phyloP scores from a whole-genome alignment of 495 filamentous ascomycete genomes.

The Trypethelium eluteriae region DNA sequence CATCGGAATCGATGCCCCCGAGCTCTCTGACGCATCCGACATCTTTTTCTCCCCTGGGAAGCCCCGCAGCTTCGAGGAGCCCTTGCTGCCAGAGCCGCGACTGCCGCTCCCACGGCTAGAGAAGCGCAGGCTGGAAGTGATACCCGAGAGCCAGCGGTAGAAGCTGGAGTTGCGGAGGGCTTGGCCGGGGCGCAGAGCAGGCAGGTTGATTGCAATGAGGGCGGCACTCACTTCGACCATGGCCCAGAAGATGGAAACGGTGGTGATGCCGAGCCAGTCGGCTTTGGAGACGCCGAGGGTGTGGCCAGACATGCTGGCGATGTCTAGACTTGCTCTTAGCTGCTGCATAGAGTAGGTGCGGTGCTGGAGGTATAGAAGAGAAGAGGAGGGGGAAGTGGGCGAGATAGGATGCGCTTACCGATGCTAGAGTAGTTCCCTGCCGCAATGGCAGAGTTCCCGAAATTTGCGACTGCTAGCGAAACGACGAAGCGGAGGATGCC shows the following conservation, averaged over 20 bases:
- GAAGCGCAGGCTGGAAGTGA: not conserved
- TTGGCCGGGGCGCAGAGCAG: not conserved
- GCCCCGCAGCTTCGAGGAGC: not conserved
- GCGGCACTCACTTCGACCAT: slow-evolving; percentile 4
- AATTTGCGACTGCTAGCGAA: not conserved
- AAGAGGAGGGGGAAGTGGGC: not conserved
- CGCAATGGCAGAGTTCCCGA: not conserved
- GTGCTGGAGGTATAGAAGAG: not conserved
- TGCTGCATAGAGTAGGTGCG: too few relatives aligned
- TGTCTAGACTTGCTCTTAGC: not conserved
- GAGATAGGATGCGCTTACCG: not conserved
- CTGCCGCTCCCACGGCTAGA: not conserved
- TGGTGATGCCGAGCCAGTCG: slow-evolving; percentile 5
- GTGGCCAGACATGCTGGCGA: not conserved
- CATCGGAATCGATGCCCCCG: not conserved
- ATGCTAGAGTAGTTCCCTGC: slow-evolving; percentile 6
- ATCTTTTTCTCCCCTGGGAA: not conserved
- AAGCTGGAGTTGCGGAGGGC: not conserved
- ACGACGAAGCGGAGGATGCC: slow-evolving; percentile 8
- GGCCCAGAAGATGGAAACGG: slow-evolving; percentile 7
- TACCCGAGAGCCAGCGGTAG: not conserved
- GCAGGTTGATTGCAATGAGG: slow-evolving; percentile 3
- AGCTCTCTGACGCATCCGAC: not conserved
- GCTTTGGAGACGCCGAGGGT: slow-evolving; percentile 2
- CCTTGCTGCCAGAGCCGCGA: not conserved